Base-by-base conservation (phyloP, 2,329 filamentous ascomycete species). In the Ophiocordyceps sinensis region DNA sequence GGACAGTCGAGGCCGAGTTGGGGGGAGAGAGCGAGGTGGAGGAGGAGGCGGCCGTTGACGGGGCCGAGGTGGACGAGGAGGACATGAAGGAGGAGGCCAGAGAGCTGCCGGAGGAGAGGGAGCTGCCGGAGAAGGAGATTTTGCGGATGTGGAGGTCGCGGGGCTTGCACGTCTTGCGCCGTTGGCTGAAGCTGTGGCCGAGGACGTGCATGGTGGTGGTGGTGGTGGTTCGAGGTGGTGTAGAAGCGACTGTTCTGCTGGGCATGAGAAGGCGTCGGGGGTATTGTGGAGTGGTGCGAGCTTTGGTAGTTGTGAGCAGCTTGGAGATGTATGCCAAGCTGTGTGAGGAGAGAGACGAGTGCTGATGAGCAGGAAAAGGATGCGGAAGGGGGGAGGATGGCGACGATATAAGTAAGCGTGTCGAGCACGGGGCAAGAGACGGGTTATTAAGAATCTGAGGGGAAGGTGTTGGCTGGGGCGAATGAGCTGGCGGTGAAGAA, bases 131-230 rank as follows among this genome's bases (percentile, higher is more conserved):
- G 48, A 63, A 60, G 36, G 61, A 64, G 38, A 64, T 48, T 51
- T 64, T 64, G 51, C 61, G 59, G 43, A 64, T 63, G 45, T 61
- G 58, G 21, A 64, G 55, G 41, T 62, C 55, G 38, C 58, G 53
- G 29, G 61, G 57, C 46, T 55, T 56, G 44, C 52, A 45, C 39
- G 53, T 51, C 51, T 61, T 61, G 46, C 59, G 57, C 49, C 58
- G 52, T 40, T 59, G 53, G 49, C 54, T 51, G 50, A 62, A 60
- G 49, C 59, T 52, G 46, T 57, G 54, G 44, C 52, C 51, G 43
- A 63, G 49, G 35, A 63, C 55, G 46, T 60, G 58, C 60, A 63
- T 63, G 30, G 28, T 54, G 51, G 29, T 41, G 39, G 38, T 36
- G 14, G 8, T 35, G 7, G 17, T 14, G 15, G 32, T 15, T 8